Base-by-base conservation (phyloP, 257 asterid genomes). In the Scutellaria minor region DNA sequence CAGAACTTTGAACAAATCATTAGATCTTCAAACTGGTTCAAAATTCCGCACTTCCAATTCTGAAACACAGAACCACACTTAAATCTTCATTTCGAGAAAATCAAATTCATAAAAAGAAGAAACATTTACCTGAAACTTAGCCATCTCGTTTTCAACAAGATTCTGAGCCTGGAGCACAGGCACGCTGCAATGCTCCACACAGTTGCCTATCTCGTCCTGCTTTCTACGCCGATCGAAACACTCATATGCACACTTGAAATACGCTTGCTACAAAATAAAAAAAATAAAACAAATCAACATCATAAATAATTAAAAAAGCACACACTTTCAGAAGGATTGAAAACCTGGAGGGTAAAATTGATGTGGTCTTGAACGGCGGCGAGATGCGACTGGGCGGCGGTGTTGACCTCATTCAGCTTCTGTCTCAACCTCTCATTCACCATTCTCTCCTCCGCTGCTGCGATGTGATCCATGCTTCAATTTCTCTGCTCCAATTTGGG, bases 101-200 rank as follows among this genome's bases (percentile, higher is more conserved):
- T 39, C 20, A 13, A 58, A 75, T 44, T 60, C 47, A 24, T 5
- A 63, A 22, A 20, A 6, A 48, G 54, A 48, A 20, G 31, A 35
- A 57, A 66, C 37, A 60, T 56, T 81, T 76, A 89, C 93, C 73
- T 85, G 95, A 75, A 91, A 92, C 55, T 80, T 87, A 42, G 97
- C 98, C 97, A 90, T 91, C 68, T 95, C 98, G 41, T 61, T 68
- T 78, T 95, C 97, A 20, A 95, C 90, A 45, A 95, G 87, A 79
- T 95, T 83, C 84, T 95, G 93, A 37, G 99, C 95, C 60, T 80
- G 82, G 70, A 83, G 84, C 74, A 90, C 97, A 41, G 97, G 98
- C 58, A 77, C 90, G 48, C 94, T 87, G 81, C 99, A 95, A 57
- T 86, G 83, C 96, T 95, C 98, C 78, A 88, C 99, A 64, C 99